Evolutionary conservation across 768 basidiomycete genomes (phyloP), one percentile per base, ranked within the genome.

Genomic region (Russula ochroleuca): DNA sequence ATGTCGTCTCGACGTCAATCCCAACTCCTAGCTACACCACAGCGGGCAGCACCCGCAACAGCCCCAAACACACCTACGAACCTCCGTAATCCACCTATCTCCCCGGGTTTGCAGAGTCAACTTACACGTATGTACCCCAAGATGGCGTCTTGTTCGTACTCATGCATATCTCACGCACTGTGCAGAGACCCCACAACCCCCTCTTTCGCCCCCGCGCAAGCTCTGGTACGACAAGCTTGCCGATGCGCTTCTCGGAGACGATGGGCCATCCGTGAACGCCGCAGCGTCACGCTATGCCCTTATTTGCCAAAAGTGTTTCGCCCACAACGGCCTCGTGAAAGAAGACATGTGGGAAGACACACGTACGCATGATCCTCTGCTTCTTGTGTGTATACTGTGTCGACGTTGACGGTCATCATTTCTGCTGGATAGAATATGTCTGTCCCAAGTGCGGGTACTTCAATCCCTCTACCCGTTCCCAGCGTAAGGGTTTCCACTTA

Each of bases 211-310:
- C 1, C 82, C 84, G 15, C 85, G 81, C 53, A 90, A 90, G 67
- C 85, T 84, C 48, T 91, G 92, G 89, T 90, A 86, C 70, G 94
- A 95, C 76, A 90, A 88, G 69, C 72, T 95, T 28, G 94, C 92
- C 0, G 94, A 95, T 72, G 88, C 87, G 4, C 78, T 96, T 49
- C 79, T 95, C 2, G 93, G 93, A 19, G 91, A 92, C 57, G 89
- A 90, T 53, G 87, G 89, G 25, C 76, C 81, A 5, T 66, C 69
- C 41, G 69, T 71, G 13, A 74, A 72, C 31, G 72, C 74, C 52
- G 70, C 78, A 23, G 65, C 82, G 70, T 69, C 78, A 72, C 72
- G 83, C 71, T 96, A 92, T 69, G 94, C 94, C 2, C 81, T 95
- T 54, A 94, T 96, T 52, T 96, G 94, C 74, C 85, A 86, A 68